A percentile compares a stretch with the other conserved stretches of the same genome.
Conservation (phyloP, 495 filamentous ascomycete species). For the Neurospora pannonica region DNA sequence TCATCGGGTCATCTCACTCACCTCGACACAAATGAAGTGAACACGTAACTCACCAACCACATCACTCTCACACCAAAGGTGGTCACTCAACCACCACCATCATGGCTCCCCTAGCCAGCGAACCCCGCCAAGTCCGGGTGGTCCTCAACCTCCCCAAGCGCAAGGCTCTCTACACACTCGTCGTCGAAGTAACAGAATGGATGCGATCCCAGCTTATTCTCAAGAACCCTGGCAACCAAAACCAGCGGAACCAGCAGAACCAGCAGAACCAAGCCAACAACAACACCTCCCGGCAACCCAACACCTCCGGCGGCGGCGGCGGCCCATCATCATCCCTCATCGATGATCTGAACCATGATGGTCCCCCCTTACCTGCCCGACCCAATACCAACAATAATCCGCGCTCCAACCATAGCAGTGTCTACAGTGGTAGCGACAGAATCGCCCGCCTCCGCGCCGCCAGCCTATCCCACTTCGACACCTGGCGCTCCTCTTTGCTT, state of each 20-base stretch:
- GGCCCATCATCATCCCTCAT: neutral
- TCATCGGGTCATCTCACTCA: neutral
- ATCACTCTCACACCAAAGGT: neutral
- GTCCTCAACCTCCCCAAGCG: conserved; percentile 33
- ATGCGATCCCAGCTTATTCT: conserved; percentile 36
- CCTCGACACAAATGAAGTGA: neutral
- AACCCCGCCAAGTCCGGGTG: conserved; percentile 35
- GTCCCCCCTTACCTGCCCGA: neutral
- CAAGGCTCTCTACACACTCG: conserved; percentile 30
- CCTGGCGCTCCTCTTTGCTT: conserved; percentile 28
- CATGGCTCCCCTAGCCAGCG: conserved; percentile 37
- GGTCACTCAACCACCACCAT: neutral
- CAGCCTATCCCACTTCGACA: conserved; percentile 31
- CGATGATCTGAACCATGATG: neutral
- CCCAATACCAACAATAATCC: neutral
- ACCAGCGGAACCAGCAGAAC: neutral
- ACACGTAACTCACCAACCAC: neutral
- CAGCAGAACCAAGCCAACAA: neutral
- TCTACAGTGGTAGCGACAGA: neutral
- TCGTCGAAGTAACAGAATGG: conserved; percentile 25
- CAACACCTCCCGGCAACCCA: neutral
- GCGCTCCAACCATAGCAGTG: conserved; percentile 14
- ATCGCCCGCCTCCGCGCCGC: conserved; percentile 23
- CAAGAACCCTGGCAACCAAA: neutral
- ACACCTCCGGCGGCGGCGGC: conserved; percentile 5